Base-by-base conservation (phyloP, 2,329 filamentous ascomycete genomes). In the Fusarium caatingaense region DNA sequence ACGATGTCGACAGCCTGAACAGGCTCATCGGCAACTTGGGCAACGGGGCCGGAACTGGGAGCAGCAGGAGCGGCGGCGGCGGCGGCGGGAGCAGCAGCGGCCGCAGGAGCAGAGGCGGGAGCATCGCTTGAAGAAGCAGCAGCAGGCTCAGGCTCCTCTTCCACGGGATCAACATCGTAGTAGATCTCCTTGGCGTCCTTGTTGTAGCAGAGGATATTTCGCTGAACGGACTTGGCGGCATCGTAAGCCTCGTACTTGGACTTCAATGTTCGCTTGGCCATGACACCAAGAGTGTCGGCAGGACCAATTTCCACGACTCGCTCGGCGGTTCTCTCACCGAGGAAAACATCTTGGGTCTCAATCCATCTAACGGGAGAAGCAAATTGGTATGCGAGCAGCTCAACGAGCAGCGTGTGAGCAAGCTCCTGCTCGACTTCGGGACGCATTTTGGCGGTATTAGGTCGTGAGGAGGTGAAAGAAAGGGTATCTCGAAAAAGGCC, bases 161-260 rank as follows among this genome's bases (percentile, higher is more conserved):
- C 93, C 30, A 97, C 86, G 0, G 96, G 96, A 78, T 99, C 96
- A 46, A 97, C 94, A 79, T 98, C 95, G 82, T 99, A 99, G 86
- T 99, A 99, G 72, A 99, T 99, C 82, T 99, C 96, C 81, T 98
- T 98, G 60, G 94, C 92, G 78, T 99, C 96, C 83, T 99, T 99
- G 87, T 97, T 98, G 86, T 98, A 99, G 86, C 96, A 98, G 60
- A 99, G 89, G 79, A 99, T 98, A 82, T 98, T 95, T 80, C 96
- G 90, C 83, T 98, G 94, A 45, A 98, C 91, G 10, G 95, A 98
- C 78, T 95, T 95, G 67, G 96, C 96, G 60, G 96, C 96, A 83
- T 99, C 96, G 83, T 98, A 97, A 69, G 95, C 94, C 86, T 99
- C 96, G 82, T 98, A 99, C 83, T 98, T 98, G 79, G 94, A 94